These are phyloP conservation scores for Geoglossum cookeanum DNA, from an alignment of 2,329 filamentous ascomycete genomes.

Conservation along the genomic window DNA sequence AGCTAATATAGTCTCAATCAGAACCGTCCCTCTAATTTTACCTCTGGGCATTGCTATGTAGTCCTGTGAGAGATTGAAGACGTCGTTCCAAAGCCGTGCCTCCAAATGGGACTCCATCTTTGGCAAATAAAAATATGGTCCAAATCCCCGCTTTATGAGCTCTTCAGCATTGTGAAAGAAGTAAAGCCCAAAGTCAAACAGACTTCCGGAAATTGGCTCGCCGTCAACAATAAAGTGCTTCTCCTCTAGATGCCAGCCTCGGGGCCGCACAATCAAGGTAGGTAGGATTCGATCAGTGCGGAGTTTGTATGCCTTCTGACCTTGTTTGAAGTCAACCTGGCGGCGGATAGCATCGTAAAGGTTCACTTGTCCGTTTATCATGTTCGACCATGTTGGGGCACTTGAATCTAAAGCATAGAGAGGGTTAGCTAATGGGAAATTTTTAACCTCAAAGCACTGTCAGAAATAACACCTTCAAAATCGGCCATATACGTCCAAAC, in stretches of 20 bases:
- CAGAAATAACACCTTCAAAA: constrained; percentile 59
- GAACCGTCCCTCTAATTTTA: constrained; percentile 82
- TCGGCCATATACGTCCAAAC: constrained; percentile 99
- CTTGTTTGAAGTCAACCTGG: constrained; percentile 92
- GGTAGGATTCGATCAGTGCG: constrained; percentile 73
- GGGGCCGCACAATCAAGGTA: constrained; percentile 81
- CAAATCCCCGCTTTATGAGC: constrained; percentile 62
- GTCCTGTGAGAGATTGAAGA: constrained; percentile 89
- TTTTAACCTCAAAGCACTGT: too few relatives aligned
- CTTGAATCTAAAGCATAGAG: constrained; percentile 50
- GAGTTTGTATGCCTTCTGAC: constrained; percentile 91
- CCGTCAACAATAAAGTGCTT: constrained; percentile 94
- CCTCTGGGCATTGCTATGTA: constrained; percentile 75
- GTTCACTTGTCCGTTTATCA: constrained; percentile 97
- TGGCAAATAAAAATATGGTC: constrained; percentile 94
- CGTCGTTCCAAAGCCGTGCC: constrained; percentile 95
- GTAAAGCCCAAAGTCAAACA: constrained; percentile 97
- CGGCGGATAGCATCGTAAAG: constrained; percentile 88
- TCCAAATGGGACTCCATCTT: constrained; percentile 98
- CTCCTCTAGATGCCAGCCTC: constrained; percentile 96
- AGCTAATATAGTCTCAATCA: constrained; percentile 95
- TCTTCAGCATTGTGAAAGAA: constrained; percentile 97
- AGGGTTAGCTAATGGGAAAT: not conserved
- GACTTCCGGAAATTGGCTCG: constrained; percentile 74
- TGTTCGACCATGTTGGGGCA: constrained; percentile 96